These are phyloP conservation scores for Diutina neorugosa DNA, from an alignment of 1,139 yeast species.

Conservation along the genomic window DNA sequence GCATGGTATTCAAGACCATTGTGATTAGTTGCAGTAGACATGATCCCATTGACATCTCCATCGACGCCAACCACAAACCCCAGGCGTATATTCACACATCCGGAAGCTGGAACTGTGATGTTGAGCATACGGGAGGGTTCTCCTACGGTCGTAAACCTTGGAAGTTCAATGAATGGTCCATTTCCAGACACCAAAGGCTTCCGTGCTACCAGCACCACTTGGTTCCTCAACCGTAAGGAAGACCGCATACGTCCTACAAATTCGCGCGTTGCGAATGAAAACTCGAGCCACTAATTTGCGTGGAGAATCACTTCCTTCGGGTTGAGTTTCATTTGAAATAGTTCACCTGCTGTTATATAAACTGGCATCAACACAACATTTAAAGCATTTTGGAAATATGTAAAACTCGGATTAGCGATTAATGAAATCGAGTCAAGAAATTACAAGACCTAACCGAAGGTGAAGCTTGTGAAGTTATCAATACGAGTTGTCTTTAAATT, in stretches of 20 bases:
- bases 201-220: background rate
- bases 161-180: slow-evolving; percentile 29
- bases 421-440: no score
- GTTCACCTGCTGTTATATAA: no score
- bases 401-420: no score
- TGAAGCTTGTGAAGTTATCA: no score
- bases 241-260: background rate
- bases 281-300: no score
- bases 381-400: no score
- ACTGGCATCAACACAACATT: no score
- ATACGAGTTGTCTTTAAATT: no score
- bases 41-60: slow-evolving; percentile 15
- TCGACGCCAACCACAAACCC: slow-evolving; percentile 25
- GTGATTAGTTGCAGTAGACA: background rate
- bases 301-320: no score
- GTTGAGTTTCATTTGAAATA: no score
- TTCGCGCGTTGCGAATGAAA: background rate
- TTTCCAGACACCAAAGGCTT: slow-evolving; percentile 4
- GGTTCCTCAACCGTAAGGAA: slow-evolving; percentile 8
- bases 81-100: slow-evolving; percentile 19
- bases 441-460: no score
- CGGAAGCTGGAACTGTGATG: slow-evolving; percentile 23
- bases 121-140: slow-evolving; percentile 19
- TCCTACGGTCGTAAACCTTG: slow-evolving; percentile 20
- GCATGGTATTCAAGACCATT: background rate